Conservation (phyloP, 1,284 basidiomycete genomes). For the Microbotryum saponariae region DNA sequence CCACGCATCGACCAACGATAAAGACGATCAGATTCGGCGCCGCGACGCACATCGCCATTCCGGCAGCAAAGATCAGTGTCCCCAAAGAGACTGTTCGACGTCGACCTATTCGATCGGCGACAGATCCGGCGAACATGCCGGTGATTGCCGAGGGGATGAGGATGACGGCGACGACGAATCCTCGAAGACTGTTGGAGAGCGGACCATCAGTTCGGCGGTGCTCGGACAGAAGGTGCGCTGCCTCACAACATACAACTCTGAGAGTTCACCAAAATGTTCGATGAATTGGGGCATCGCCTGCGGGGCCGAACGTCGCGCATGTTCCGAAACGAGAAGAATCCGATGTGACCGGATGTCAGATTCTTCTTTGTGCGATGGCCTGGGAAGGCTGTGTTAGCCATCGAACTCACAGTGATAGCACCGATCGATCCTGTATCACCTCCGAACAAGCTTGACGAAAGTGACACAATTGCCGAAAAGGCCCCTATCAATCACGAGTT, state of each 20-base stretch:
- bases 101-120: conserved; percentile 49
- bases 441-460: no score
- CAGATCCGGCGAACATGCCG: conserved; percentile 46
- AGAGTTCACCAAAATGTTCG: conserved; percentile 9
- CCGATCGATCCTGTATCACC: no score
- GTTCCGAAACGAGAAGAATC: no score
- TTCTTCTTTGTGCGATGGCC: no score
- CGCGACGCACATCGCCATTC: conserved; percentile 36
- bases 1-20: conserved; percentile 48
- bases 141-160: conserved; percentile 48
- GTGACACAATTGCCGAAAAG: no score
- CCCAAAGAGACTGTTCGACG: conserved; percentile 48
- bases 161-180: conserved; percentile 40
- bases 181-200: conserved; percentile 33
- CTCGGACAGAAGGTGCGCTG: neutral
- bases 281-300: neutral
- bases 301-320: no score
- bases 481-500: no score
- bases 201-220: neutral
- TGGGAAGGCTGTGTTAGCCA: no score
- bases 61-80: conserved; percentile 43
- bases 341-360: no score
- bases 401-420: no score
- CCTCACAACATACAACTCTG: conserved; percentile 5
- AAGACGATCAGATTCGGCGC: conserved; percentile 40